These are phyloP conservation scores for Pistacia vera DNA, from an alignment of 345 rosid genomes.

Conservation along the genomic window DNA sequence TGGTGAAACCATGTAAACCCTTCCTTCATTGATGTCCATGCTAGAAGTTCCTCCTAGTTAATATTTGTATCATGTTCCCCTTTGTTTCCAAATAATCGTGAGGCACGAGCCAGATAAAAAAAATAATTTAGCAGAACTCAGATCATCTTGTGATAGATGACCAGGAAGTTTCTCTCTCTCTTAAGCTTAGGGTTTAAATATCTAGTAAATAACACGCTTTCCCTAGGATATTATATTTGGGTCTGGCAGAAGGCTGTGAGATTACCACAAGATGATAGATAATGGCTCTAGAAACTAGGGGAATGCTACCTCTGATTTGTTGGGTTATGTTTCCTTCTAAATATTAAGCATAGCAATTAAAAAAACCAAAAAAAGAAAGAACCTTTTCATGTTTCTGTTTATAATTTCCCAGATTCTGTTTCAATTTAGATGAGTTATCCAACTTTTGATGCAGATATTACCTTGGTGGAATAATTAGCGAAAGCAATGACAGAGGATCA, in stretches of 20 bases:
- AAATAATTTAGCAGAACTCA: too few species aligned
- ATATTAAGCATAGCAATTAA: not conserved
- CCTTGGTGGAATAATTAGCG: conserved; percentile 68
- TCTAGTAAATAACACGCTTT: too few species aligned
- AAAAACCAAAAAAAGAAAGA: not conserved
- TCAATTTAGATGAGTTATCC: not conserved
- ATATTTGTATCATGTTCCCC: not conserved
- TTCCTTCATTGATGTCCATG: not conserved
- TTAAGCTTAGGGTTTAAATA: not conserved
- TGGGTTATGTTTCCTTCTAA: not conserved
- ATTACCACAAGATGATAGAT: not conserved
- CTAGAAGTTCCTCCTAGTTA: not conserved
- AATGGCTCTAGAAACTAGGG: not conserved
- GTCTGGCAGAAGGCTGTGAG: too few species aligned
- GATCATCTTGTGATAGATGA: not conserved
- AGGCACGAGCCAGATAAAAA: not conserved
- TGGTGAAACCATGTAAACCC: conserved; percentile 69
- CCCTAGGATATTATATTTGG: too few species aligned
- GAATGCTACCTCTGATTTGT: not conserved
- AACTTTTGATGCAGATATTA: conserved; percentile 43
- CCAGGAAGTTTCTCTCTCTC: not conserved
- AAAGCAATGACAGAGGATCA: conserved; percentile 58
- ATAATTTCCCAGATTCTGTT: not conserved
- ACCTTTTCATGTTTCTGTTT: not conserved
- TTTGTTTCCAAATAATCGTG: not conserved